Base-by-base conservation (phyloP, 305 asterid genomes). In the Euphrasia arctica region DNA sequence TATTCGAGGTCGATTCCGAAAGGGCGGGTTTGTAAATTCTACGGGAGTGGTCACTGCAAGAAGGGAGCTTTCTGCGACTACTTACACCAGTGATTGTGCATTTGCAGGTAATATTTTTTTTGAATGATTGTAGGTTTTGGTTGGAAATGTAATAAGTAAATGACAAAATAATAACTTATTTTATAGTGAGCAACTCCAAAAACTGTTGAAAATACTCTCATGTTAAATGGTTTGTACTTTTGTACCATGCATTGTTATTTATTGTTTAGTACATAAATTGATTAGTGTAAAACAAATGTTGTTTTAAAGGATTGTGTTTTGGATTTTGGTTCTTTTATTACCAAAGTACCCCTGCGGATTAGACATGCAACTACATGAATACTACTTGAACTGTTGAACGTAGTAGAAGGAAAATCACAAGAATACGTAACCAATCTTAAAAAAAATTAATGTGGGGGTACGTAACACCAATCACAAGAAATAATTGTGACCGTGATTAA, bases 1-100 rank as follows among this genome's bases (percentile, higher is more conserved):
- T 80, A 87, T 72, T 74, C 90, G 6, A 82, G 91, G 74, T 79
- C 89, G 12, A 74, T 75, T n/a, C 85, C 87, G 0, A 87, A 82
- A 73, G 89, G 88, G 68, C 78, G 97, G 54, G 83, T 90, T 36
- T 90, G 97, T 65, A 90, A 90, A 73, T 90, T 90, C 71, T 88
- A 82, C 14, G 97, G 81, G 74, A 86, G 81, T 41, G 97, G 97
- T 51, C 92, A 70, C 28, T 90, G 97, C 89, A 84, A 74, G 68
- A 90, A 86, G 69, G 97, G 97, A 12, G 85, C 93, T 11, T 85
- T 80, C 29, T 90, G 97, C 8, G 91, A 84, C 67, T 88, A 85
- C 65, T 79, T 82, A 10, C 97, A 90, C 67, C 89, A 89, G 0
- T 88, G 74, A 88, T 54, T 59, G 18, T 15, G 54, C 14, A 3